phyloP scores from a whole-genome alignment of 2,329 filamentous ascomycete genomes.

The Pseudonectria buxi region DNA sequence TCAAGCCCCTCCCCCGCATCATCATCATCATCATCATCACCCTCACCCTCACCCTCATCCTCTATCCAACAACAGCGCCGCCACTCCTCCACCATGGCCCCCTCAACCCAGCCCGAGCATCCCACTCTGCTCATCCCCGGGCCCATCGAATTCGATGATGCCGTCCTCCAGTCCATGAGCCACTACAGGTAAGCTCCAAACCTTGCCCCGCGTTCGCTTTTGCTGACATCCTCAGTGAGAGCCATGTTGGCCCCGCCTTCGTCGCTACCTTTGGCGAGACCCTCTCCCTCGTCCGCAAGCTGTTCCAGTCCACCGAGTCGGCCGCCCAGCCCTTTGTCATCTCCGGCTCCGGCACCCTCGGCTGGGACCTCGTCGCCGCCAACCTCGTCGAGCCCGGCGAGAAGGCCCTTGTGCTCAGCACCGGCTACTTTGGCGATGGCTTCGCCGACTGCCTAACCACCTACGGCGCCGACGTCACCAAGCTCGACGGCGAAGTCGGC shows the following conservation, averaged over 20 bases:
- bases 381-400: constrained; percentile 88
- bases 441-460: constrained; percentile 88
- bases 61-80: constrained; percentile 13
- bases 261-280: constrained; percentile 88
- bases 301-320: constrained; percentile 85
- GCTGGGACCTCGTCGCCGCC: constrained; percentile 93
- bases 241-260: constrained; percentile 84
- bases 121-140: constrained; percentile 87
- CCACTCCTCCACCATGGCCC: constrained; percentile 23
- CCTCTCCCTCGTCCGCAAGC: constrained; percentile 77
- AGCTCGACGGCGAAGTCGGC: constrained; percentile 84
- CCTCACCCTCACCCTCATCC: constrained; percentile 10
- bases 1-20: constrained; percentile 2
- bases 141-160: constrained; percentile 98
- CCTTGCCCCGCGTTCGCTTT: constrained; percentile 3
- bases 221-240: constrained; percentile 57
- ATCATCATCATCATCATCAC: constrained; percentile 10
- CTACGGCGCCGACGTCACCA: constrained; percentile 85
- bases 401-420: constrained; percentile 86
- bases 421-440: constrained; percentile 93
- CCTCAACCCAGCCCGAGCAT: constrained; percentile 53
- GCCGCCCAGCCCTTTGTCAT: constrained; percentile 86
- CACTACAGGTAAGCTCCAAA: constrained; percentile 66
- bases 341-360: constrained; percentile 88
- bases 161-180: constrained; percentile 87